Conservation (phyloP, 306 rosid genomes). For the Begonia masoniana region DNA sequence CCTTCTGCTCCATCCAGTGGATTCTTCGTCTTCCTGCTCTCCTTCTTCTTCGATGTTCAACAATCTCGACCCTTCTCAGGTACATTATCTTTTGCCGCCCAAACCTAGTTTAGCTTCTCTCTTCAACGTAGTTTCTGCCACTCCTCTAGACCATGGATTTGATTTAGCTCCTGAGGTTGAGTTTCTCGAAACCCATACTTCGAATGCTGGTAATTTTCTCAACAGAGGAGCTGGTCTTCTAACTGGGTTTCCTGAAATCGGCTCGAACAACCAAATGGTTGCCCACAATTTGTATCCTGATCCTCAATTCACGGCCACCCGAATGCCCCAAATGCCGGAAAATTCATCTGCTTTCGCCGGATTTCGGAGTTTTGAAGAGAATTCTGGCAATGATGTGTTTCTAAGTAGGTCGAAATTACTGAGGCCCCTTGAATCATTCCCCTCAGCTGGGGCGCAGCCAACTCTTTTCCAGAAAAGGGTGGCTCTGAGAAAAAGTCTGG, state of each 20-base stretch:
- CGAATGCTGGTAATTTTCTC: constrained; percentile 9
- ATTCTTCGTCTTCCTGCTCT: constrained; percentile 51
- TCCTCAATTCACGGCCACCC: constrained; percentile 23
- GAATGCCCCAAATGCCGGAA: not conserved
- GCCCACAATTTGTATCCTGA: constrained; percentile 25
- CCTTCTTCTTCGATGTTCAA: constrained; percentile 39
- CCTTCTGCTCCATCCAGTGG: constrained; percentile 35
- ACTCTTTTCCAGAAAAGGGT: constrained; percentile 82
- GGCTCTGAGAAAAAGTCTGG: constrained; percentile 23
- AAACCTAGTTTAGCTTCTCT: constrained; percentile 36
- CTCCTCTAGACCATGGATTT: constrained; percentile 44
- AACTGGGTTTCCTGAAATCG: constrained; percentile 32
- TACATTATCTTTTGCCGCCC: constrained; percentile 47
- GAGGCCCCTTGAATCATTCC: constrained; percentile 42
- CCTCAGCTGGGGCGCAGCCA: constrained; percentile 45
- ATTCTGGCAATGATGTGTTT: constrained; percentile 36
- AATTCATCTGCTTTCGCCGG: not conserved
- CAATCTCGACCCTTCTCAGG: constrained; percentile 47
- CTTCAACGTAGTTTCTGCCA: constrained; percentile 21
- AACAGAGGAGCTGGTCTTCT: constrained; percentile 14
- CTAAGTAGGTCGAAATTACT: constrained; percentile 32
- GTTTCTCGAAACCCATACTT: constrained; percentile 18
- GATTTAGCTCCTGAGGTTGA: constrained; percentile 43
- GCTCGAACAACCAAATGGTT: constrained; percentile 20
- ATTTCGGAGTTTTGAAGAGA: constrained; percentile 18